Conservation (phyloP, 495 filamentous ascomycete genomes). For the Penicillium steckii region DNA sequence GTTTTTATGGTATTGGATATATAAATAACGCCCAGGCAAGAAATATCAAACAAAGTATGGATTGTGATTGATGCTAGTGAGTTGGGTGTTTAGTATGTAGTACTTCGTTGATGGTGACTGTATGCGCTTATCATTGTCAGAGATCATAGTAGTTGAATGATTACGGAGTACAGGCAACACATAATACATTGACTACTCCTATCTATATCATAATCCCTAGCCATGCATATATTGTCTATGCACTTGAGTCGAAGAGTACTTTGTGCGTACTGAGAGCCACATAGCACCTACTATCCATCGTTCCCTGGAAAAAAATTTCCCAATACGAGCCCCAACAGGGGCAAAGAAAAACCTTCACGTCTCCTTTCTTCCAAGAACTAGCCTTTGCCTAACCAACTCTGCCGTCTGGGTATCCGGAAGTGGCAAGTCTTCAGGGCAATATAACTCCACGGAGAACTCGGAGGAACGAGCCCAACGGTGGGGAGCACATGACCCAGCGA, state of each 20-base stretch:
- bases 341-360: neutral
- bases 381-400: neutral
- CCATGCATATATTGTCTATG: too few relatives aligned
- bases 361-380: neutral
- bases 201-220: too few relatives aligned
- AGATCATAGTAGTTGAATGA: neutral
- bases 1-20: neutral
- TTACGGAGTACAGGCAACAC: too few relatives aligned
- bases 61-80: neutral
- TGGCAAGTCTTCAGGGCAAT: neutral
- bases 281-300: too few relatives aligned
- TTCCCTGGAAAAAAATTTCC: neutral
- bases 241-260: too few relatives aligned
- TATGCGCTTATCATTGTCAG: neutral
- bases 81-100: neutral
- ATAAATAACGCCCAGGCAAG: neutral
- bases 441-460: neutral
- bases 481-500: conserved; percentile 6
- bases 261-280: too few relatives aligned
- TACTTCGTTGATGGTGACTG: too few relatives aligned
- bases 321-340: neutral
- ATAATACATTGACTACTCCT: too few relatives aligned
- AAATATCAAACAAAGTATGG: neutral
- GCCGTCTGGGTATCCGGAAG: neutral
- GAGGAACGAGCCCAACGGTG: conserved; percentile 4